Percentiles rank a stretch among this genome's conserved stretches.
phyloP scores from a whole-genome alignment of 192 early-diverging fungal genomes.

The Funneliformis mosseae region DNA sequence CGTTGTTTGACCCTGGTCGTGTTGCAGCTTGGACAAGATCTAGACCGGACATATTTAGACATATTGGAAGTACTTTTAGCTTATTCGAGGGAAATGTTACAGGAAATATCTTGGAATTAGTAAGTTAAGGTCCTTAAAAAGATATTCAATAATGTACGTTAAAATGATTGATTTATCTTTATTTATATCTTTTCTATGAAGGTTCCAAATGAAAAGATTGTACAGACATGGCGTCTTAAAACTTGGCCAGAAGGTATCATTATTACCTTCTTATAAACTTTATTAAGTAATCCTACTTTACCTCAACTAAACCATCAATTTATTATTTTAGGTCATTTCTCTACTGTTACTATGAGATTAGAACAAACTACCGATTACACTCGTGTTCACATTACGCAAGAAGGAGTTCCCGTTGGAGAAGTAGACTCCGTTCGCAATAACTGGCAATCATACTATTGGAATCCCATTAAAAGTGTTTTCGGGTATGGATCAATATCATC shows the following conservation, averaged over 20 bases:
- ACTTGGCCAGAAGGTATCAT: conserved; percentile 73
- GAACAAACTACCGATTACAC: conserved; percentile 70
- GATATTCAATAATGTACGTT: neutral
- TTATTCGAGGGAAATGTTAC: conserved; percentile 90
- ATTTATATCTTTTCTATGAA: neutral
- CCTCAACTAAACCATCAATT: neutral
- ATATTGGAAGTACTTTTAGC: conserved; percentile 64
- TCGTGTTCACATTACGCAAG: conserved; percentile 73
- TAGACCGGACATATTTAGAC: conserved; percentile 61
- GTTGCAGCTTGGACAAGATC: conserved; percentile 83
- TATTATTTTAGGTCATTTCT: conserved; percentile 66
- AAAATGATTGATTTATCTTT: neutral
- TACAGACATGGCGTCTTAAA: conserved; percentile 83
- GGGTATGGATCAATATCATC: conserved; percentile 61
- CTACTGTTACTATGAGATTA: conserved; percentile 76
- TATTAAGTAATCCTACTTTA: neutral
- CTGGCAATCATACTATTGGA: conserved; percentile 94
- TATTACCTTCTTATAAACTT: too few species aligned
- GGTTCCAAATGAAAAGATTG: conserved; percentile 72
- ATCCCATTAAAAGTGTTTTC: conserved; percentile 87
- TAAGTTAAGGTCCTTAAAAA: conserved; percentile 30
- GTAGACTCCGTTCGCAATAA: conserved; percentile 82
- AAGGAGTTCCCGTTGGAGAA: conserved; percentile 85
- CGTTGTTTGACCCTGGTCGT: conserved; percentile 73
- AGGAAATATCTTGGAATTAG: conserved; percentile 75